Percentiles rank a stretch among this genome's conserved stretches.
These are phyloP conservation scores for Nitzschia sp. DNA, from an alignment of 108 stramenopile species.

Conservation along the genomic window DNA sequence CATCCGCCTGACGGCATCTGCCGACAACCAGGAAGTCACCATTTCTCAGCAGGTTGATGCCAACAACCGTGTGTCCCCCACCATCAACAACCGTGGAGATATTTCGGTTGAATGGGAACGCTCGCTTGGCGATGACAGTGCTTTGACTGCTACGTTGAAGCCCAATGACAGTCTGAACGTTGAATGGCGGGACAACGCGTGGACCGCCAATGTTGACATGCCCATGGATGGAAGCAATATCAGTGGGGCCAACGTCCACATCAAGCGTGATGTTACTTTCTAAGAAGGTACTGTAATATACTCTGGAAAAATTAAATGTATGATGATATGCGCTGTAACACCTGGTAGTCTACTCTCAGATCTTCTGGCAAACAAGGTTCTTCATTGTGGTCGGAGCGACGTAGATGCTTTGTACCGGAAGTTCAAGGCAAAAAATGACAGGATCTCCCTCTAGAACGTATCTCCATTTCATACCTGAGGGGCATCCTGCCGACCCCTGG, in stretches of 20 bases:
- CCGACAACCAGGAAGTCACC: conserved; percentile 75
- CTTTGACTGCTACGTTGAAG: conserved; percentile 69
- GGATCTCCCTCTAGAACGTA: no score
- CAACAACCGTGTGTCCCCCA: conserved; percentile 72
- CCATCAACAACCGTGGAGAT: conserved; percentile 68
- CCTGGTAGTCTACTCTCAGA: no score
- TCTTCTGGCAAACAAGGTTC: no score
- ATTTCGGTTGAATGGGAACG: conserved; percentile 80
- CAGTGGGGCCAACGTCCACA: conserved; percentile 74
- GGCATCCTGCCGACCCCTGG: no score
- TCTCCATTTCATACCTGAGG: no score
- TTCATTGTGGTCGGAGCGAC: no score
- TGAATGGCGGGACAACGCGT: conserved; percentile 81
- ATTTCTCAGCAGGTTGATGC: conserved; percentile 75
- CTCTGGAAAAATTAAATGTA: neutral
- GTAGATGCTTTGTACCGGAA: no score
- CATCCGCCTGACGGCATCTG: conserved; percentile 61
- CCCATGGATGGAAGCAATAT: conserved; percentile 71
- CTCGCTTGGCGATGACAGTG: conserved; percentile 65
- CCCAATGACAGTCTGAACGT: conserved; percentile 81
- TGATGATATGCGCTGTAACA: no score
- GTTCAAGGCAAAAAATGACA: no score
- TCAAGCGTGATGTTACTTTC: conserved; percentile 84
- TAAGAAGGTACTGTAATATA: conserved; percentile 27
- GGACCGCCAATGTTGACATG: conserved; percentile 87